A percentile compares a stretch with the other conserved stretches of the same genome.
Evolutionary conservation across 75 land plant species (phyloP).

Genomic region (Adiantum capillusveneris): DNA sequence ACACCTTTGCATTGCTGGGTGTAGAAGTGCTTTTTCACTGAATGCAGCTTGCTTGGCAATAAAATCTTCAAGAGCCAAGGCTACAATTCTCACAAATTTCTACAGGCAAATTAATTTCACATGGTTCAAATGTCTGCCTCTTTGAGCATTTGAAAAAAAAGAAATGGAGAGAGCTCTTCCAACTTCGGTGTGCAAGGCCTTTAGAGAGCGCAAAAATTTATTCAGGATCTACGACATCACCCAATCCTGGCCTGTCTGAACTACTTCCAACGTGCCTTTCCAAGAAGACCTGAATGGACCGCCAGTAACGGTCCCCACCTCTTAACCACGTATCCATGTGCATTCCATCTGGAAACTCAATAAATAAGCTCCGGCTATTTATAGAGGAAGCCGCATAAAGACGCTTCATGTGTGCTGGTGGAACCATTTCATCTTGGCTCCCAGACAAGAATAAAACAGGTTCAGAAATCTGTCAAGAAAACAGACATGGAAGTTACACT

Average conservation of each 20-base stretch:
- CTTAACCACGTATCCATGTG: slow-evolving; percentile 95
- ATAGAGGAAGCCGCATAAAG: slow-evolving; percentile 53
- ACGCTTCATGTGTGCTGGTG: slow-evolving; percentile 75
- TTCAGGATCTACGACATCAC: neutral
- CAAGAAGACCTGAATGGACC: slow-evolving; percentile 51
- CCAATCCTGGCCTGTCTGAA: neutral
- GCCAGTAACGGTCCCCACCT: slow-evolving; percentile 93
- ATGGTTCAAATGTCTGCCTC: too few species aligned
- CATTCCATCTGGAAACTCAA: slow-evolving; percentile 83
- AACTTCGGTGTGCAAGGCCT: too few species aligned
- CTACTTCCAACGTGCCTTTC: slow-evolving; percentile 12
- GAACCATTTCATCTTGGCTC: slow-evolving; percentile 92
- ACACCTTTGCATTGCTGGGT: too few species aligned
- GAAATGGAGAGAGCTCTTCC: too few species aligned
- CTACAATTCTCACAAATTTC: too few species aligned
- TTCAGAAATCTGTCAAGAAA: slow-evolving; percentile 15
- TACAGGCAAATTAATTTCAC: too few species aligned
- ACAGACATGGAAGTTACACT: too few species aligned
- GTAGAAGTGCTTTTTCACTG: too few species aligned
- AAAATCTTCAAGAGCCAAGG: too few species aligned
- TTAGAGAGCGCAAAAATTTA: too few species aligned
- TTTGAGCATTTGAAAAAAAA: too few species aligned
- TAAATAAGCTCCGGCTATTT: slow-evolving; percentile 40
- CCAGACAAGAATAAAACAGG: slow-evolving; percentile 88
- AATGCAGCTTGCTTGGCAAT: too few species aligned